Evolutionary conservation across 495 filamentous ascomycete genomes (phyloP).

Genomic region (Trichoderma orchidacearum): DNA sequence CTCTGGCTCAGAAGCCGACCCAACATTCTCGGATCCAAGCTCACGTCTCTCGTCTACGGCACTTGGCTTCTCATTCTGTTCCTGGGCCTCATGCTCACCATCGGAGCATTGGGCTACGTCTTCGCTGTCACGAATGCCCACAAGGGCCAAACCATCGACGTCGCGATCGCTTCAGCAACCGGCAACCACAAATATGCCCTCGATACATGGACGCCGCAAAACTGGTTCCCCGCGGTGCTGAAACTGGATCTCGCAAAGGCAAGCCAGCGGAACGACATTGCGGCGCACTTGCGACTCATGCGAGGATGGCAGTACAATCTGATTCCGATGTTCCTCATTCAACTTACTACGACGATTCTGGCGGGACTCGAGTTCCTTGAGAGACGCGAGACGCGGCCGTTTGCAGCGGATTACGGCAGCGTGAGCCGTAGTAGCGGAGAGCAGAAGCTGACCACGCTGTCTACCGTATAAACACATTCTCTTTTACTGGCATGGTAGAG

Average conservation of each 20-base stretch:
- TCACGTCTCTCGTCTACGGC: constrained; percentile 17
- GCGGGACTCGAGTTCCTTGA: constrained; percentile 17
- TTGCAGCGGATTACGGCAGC: neutral
- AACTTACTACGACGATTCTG: neutral
- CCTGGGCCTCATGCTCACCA: constrained; percentile 30
- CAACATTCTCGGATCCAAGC: neutral
- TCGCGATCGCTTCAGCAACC: constrained; percentile 12
- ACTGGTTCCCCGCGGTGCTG: constrained; percentile 38
- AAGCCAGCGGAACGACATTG: constrained; percentile 19
- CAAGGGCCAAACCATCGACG: constrained; percentile 26
- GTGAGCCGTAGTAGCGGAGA: neutral
- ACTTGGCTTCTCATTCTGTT: constrained; percentile 23
- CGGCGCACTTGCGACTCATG: constrained; percentile 26
- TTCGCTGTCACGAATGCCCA: constrained; percentile 29
- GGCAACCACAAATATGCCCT: constrained; percentile 28
- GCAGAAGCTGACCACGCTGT: neutral
- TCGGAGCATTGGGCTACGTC: constrained; percentile 28
- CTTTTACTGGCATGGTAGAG: neutral
- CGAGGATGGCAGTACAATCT: constrained; percentile 41
- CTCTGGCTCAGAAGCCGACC: constrained; percentile 16
- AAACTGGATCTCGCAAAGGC: constrained; percentile 24
- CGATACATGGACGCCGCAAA: constrained; percentile 39
- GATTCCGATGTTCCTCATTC: constrained; percentile 31
- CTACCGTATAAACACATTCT: too few species aligned
- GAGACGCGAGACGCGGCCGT: neutral